Evolutionary conservation across 2,329 filamentous ascomycete species (phyloP), one percentile per base, ranked within the genome.

Genomic region (Leptodontidium sp.): DNA sequence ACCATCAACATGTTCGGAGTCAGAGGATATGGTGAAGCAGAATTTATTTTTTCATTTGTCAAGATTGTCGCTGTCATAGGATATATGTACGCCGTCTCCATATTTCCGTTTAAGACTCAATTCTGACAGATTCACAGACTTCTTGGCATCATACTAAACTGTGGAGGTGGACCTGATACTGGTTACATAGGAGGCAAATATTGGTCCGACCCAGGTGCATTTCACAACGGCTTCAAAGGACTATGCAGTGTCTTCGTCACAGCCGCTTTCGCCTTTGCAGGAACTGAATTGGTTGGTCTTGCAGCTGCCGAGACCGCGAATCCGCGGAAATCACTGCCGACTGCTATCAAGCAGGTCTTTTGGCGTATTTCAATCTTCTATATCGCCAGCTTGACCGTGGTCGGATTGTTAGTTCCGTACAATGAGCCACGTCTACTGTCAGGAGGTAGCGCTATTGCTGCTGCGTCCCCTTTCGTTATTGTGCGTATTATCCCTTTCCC

Each of bases 301-400:
- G 91, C 91, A 3, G 91, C 92, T 1, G 92, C 91, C 40, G 92
- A 94, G 78, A 92, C 91, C 0, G 88, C 86, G n/a, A 93, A 93
- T 76, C 92, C 92, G 2, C 86, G 91, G 68, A 93, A 96, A 78
- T 92, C 91, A 1, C 84, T 98, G 0, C 94, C 94, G 0, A 93
- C 90, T 0, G 94, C 94, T 14, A 89, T 97, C 76, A 97, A 97
- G 82, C 94, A 97, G 79, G 93, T 97, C 26, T 97, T 97, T 80
- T 98, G 94, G 94, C 91, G 94, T 76, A 97, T 97, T 77, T 89
- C 90, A 3, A 85, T 97, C 67, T 98, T 98, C 83, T 98, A 97
- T 81, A 86, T 98, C 61, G 89, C 97, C 43, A 92, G 92, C 0
- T 85, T 98, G 12, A 88, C 89, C 4, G 83, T 98, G 4, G 89